These are phyloP conservation scores for Canariomyces notabilis DNA, from an alignment of 2,329 filamentous ascomycete genomes.

Conservation along the genomic window DNA sequence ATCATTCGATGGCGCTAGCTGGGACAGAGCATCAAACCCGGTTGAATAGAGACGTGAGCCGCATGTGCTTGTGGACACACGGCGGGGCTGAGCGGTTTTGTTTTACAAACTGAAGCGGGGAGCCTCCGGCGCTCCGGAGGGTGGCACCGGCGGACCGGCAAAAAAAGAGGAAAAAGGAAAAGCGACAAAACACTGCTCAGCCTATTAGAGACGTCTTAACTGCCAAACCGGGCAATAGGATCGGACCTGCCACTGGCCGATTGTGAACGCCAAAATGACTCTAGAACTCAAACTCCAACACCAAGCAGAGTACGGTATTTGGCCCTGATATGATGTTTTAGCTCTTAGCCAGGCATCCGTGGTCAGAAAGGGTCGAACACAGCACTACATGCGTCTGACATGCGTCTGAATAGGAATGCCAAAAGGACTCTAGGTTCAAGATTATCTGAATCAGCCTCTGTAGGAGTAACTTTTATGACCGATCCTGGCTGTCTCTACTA, in stretches of 20 bases:
- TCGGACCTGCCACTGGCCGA: neutral
- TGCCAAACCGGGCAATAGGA: conserved; percentile 3
- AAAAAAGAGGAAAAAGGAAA: neutral
- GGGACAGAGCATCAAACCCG: neutral
- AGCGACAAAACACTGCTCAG: neutral
- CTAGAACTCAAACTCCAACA: too few relatives aligned
- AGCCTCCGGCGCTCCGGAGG: neutral
- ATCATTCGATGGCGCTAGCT: neutral
- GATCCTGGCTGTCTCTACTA: too few relatives aligned
- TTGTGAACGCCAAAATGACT: neutral
- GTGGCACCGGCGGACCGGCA: neutral
- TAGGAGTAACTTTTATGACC: too few relatives aligned
- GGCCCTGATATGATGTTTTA: too few relatives aligned
- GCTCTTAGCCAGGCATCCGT: too few relatives aligned
- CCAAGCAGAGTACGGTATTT: too few relatives aligned
- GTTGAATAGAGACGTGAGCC: neutral
- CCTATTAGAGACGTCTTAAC: conserved; percentile 3
- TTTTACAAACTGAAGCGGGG: neutral
- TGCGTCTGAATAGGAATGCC: too few relatives aligned
- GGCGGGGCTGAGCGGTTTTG: conserved; percentile 10
- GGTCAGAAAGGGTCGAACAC: too few relatives aligned
- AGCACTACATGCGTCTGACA: too few relatives aligned
- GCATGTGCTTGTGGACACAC: conserved; percentile 5
- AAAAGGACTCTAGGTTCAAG: too few relatives aligned
- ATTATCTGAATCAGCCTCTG: too few relatives aligned